Evolutionary conservation across 23 red algal species (phyloP).

Genomic region (Chondrus crispus): DNA sequence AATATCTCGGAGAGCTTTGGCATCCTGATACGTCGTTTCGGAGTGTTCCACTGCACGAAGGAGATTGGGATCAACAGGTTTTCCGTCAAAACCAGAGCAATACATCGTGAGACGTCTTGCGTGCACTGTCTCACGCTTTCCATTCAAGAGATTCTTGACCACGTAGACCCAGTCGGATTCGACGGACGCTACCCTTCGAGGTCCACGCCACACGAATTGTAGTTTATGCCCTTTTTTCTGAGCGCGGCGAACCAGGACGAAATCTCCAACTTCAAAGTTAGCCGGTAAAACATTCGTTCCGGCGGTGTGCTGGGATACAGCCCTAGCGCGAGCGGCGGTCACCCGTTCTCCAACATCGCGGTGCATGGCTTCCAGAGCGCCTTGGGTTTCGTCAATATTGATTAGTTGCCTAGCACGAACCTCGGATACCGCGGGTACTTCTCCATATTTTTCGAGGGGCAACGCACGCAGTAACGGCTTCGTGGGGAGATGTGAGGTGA

Average conservation of each 20-base stretch:
- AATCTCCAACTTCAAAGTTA: conserved; percentile 29
- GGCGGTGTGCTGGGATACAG: neutral
- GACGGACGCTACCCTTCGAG: neutral
- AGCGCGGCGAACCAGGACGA: neutral
- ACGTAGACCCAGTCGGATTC: neutral
- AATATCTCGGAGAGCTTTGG: neutral
- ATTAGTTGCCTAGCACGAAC: conserved; percentile 10
- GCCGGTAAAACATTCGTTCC: neutral
- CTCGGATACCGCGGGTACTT: neutral
- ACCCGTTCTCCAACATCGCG: neutral
- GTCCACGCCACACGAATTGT: neutral
- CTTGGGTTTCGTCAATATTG: conserved; percentile 1
- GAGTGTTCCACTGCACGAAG: neutral
- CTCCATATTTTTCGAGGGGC: neutral
- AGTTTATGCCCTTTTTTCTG: conserved; percentile 26
- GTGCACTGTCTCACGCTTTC: neutral
- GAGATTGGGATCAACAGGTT: neutral
- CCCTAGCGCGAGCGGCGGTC: neutral
- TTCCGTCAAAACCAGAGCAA: neutral
- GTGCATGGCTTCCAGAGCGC: conserved; percentile 23
- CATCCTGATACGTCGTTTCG: neutral
- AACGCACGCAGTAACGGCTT: neutral
- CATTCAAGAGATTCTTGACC: neutral
- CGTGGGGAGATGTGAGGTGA: neutral
- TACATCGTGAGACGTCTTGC: neutral